phyloP scores from a whole-genome alignment of 1,139 yeast genomes.

The Eremothecium cymbalariae region DNA sequence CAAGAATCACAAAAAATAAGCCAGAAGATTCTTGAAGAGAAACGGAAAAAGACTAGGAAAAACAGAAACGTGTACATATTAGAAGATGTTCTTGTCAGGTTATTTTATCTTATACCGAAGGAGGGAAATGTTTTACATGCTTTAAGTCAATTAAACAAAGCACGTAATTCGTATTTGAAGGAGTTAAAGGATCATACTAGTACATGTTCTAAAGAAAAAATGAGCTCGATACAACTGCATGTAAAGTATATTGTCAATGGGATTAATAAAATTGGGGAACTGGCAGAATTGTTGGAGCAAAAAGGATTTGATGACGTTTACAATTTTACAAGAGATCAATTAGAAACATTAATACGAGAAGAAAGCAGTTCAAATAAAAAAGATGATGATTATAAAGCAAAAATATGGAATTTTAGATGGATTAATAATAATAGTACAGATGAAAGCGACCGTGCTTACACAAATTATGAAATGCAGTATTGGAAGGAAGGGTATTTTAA shows the following conservation, averaged over 20 bases:
- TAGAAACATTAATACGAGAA: slow-evolving; percentile 17
- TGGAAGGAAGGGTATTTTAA: slow-evolving; percentile 28
- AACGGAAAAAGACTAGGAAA: slow-evolving; percentile 1
- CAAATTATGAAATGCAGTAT: slow-evolving; percentile 29
- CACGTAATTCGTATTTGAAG: slow-evolving; percentile 11
- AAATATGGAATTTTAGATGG: slow-evolving; percentile 29
- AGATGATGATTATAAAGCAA: slow-evolving; percentile 16
- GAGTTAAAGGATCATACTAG: slow-evolving; percentile 7
- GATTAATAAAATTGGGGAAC: slow-evolving; percentile 19
- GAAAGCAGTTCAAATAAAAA: slow-evolving; percentile 15
- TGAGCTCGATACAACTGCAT: too few species aligned
- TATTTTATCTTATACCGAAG: slow-evolving; percentile 15
- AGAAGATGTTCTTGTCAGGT: slow-evolving; percentile 21
- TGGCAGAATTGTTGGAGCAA: slow-evolving; percentile 19
- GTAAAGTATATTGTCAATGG: slow-evolving; percentile 13
- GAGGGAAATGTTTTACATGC: slow-evolving; percentile 16
- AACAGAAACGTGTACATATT: slow-evolving; percentile 8
- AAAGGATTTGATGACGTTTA: slow-evolving; percentile 24
- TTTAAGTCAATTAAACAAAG: slow-evolving; percentile 16
- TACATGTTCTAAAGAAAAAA: too few species aligned
- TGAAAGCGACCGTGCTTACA: slow-evolving; percentile 14
- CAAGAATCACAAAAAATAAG: slow-evolving; percentile 7
- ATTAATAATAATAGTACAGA: slow-evolving; percentile 9
- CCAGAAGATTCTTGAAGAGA: neutral
- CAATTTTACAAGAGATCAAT: slow-evolving; percentile 12